These are phyloP conservation scores for Aspergillus cavernicola DNA, from an alignment of 495 filamentous ascomycete species.

Conservation along the genomic window DNA sequence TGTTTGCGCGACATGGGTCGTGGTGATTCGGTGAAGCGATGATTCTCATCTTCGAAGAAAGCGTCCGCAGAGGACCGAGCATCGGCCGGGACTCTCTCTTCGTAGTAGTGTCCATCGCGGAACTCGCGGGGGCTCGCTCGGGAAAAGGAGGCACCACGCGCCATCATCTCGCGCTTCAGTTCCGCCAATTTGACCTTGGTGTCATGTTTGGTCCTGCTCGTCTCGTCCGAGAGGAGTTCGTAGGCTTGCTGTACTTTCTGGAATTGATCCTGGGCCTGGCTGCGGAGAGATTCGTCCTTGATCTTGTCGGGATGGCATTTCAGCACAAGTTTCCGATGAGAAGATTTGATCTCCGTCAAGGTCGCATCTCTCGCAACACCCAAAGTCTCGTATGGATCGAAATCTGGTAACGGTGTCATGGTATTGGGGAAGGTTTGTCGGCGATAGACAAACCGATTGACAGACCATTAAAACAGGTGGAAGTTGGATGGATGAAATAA, in stretches of 20 bases:
- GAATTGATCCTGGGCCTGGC: slow-evolving; percentile 76
- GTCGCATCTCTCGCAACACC: slow-evolving; percentile 74
- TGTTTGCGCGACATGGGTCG: slow-evolving; percentile 39
- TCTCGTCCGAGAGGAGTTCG: slow-evolving; percentile 81
- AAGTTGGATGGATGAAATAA: slow-evolving; percentile 1
- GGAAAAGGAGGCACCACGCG: slow-evolving; percentile 30
- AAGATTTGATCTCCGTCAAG: slow-evolving; percentile 67
- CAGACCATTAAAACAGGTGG: slow-evolving; percentile 11
- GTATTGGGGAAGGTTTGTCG: slow-evolving; percentile 4
- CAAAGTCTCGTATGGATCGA: slow-evolving; percentile 80
- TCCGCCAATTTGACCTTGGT: slow-evolving; percentile 63
- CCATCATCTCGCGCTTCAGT: slow-evolving; percentile 49
- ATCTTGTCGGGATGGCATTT: slow-evolving; percentile 97
- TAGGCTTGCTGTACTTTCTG: slow-evolving; percentile 92
- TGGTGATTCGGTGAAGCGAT: slow-evolving; percentile 34
- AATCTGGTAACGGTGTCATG: slow-evolving; percentile 63
- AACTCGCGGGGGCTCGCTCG: slow-evolving; percentile 36
- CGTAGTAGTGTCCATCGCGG: slow-evolving; percentile 43
- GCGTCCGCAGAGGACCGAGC: slow-evolving; percentile 37
- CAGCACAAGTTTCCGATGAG: slow-evolving; percentile 88
- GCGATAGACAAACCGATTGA: slow-evolving; percentile 9
- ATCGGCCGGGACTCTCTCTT: slow-evolving; percentile 43
- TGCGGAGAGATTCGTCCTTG: slow-evolving; percentile 64
- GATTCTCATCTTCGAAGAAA: slow-evolving; percentile 38
- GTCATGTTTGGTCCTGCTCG: slow-evolving; percentile 69